Evolutionary conservation across 106 monocot species (phyloP), one percentile per base, ranked within the genome.

Genomic region (Xerophyta viscosa): DNA sequence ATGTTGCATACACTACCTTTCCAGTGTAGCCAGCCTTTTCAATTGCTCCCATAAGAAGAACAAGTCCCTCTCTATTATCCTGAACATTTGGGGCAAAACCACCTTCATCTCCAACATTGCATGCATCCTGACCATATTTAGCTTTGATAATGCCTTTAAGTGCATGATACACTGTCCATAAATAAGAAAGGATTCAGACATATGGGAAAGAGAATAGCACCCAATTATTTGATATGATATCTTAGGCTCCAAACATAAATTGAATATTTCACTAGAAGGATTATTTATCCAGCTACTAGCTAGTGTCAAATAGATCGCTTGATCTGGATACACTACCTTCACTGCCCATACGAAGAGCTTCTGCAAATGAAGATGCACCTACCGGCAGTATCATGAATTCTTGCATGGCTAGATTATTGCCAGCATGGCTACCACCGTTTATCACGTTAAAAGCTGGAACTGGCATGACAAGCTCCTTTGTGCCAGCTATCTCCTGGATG

Each of bases 51-150:
- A 94, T 78, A 13, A 94, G 80, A 54, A 94, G 53, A 41, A 84
- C 77, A 48, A 94, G 66, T 33, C 93, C 93, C 59, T 94, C 93
- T 50, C 84, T 71, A 63, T 87, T 94, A 54, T 94, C 88, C 56
- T 88, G 93, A 59, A 94, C 93, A 67, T 84, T 94, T 17, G 93
- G 87, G 50, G 93, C 93, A 75, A 94, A 94, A 8, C 93, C 93
- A 44, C 93, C 93, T 81, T 94, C 93, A 67, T 94, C 93, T 66
- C 93, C 93, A 68, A 94, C 93, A 75, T 94, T 94, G 72, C 93
- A 94, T 37, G 93, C 93, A 80, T 94, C 93, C 75, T 88, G 93
- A 21, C 93, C 93, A 70, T 94, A 94, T 65, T 94, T 94, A 48
- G 93, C 72, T 72, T 88, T 88, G 50, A 94, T 94, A 56, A 94